A percentile compares a stretch with the other conserved stretches of the same genome.
These are phyloP conservation scores for Spergularia marina DNA, from an alignment of 148 eudicot species.

Conservation along the genomic window DNA sequence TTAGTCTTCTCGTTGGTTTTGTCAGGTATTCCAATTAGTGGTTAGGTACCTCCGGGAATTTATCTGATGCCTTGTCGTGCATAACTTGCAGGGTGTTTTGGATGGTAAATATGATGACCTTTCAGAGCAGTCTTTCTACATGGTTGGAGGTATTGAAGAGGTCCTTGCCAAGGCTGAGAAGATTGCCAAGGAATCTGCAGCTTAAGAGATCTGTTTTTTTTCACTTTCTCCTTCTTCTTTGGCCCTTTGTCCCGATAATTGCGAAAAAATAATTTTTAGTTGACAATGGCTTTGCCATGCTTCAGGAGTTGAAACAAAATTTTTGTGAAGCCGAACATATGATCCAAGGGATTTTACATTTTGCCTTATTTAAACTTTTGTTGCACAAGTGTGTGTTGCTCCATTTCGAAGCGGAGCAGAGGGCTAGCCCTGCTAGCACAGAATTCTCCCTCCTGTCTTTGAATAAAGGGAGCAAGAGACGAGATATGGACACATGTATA, in stretches of 20 bases:
- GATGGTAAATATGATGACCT: slow-evolving; percentile 97
- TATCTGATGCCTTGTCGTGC: not conserved
- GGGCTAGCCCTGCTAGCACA: slow-evolving; percentile 30
- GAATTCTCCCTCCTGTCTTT: slow-evolving; percentile 25
- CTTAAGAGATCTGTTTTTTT: slow-evolving; percentile 35
- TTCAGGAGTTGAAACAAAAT: slow-evolving; percentile 30
- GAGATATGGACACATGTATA: slow-evolving; percentile 34
- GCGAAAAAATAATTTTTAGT: slow-evolving; percentile 49
- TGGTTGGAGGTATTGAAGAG: slow-evolving; percentile 99
- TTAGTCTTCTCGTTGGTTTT: too few relatives aligned
- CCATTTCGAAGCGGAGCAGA: slow-evolving; percentile 27
- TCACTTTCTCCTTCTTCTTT: slow-evolving; percentile 19
- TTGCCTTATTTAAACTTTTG: slow-evolving; percentile 21
- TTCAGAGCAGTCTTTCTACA: slow-evolving; percentile 91
- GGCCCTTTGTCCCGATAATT: slow-evolving; percentile 38
- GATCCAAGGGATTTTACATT: slow-evolving; percentile 26
- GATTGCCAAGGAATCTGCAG: slow-evolving; percentile 82
- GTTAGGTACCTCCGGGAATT: not conserved
- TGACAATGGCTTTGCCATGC: slow-evolving; percentile 30
- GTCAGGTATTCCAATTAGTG: too few relatives aligned
- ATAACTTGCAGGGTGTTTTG: slow-evolving; percentile 70
- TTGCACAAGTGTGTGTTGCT: slow-evolving; percentile 31
- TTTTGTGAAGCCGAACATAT: slow-evolving; percentile 31
- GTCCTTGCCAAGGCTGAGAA: slow-evolving; percentile 97
- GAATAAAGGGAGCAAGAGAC: slow-evolving; percentile 38